phyloP scores from a whole-genome alignment of 1,284 basidiomycete species.

The Apiotrichum gamsii region DNA sequence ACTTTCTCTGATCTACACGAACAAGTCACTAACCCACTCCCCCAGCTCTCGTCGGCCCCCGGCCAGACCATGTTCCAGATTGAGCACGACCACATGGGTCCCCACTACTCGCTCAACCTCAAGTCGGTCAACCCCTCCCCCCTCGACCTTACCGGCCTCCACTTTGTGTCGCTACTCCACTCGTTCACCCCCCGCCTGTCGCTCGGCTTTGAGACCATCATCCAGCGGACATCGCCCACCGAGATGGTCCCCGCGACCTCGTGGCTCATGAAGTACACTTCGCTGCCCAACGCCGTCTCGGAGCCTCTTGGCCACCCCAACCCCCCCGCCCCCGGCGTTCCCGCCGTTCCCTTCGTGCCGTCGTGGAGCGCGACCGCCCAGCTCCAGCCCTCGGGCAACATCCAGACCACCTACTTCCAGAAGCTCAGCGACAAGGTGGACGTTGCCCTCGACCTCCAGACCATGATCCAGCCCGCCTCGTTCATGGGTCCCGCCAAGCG shows the following conservation, averaged over 20 bases:
- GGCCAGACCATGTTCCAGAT: conserved; percentile 85
- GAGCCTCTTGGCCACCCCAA: conserved; percentile 8
- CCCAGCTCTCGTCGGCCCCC: conserved; percentile 46
- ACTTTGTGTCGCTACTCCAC: conserved; percentile 88
- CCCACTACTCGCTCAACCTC: conserved; percentile 78
- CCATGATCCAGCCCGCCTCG: conserved; percentile 63
- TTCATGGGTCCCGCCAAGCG: conserved; percentile 57
- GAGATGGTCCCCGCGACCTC: conserved; percentile 70
- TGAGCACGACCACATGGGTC: conserved; percentile 90
- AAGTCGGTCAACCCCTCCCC: conserved; percentile 93
- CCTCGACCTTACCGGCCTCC: conserved; percentile 84
- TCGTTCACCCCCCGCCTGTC: conserved; percentile 90
- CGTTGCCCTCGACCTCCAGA: conserved; percentile 88
- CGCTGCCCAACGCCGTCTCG: conserved; percentile 45
- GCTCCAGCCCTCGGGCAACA: conserved; percentile 71
- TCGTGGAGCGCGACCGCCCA: conserved; percentile 93
- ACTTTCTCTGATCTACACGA: too few relatives aligned
- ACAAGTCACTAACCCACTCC: too few relatives aligned
- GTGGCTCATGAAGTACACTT: conserved; percentile 82
- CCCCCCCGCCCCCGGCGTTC: conserved; percentile 27
- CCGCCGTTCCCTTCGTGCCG: conserved; percentile 46
- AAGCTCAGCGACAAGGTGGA: conserved; percentile 95
- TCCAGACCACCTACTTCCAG: conserved; percentile 96
- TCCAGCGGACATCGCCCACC: conserved; percentile 68
- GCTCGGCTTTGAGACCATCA: conserved; percentile 81